Evolutionary conservation across 2,329 filamentous ascomycete genomes (phyloP), one percentile per base, ranked within the genome.

Genomic region (Penicillium sp.): DNA sequence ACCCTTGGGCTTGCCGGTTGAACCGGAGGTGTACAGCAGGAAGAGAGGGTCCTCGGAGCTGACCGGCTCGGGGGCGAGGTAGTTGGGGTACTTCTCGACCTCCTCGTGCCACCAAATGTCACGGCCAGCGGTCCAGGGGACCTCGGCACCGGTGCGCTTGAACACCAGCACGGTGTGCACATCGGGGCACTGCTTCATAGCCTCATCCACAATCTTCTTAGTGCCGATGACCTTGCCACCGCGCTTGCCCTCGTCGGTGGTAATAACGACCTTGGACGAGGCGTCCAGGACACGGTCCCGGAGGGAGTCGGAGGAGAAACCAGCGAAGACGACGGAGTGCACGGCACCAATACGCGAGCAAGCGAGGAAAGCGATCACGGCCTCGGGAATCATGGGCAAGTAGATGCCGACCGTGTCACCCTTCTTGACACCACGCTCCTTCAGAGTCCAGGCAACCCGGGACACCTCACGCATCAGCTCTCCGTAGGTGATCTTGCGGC

Each of bases 21-120:
- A 97, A 40, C 94, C 94, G 36, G 93, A 97, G 2, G 94, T 99
- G 81, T 99, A 99, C 55, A 99, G 89, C 58, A 99, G 81, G 86
- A 97, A 99, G 9, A 99, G 85, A 56, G 94, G 94, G 72, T 99
- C 94, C 77, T 99, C 94, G 0, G 94, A 90, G 81, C 85, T 91
- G 84, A 99, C 89, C 64, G 86, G 78, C 81, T 95, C 92, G 11
- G 93, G 92, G 31, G 93, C 82, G 71, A 95, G 88, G 82, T 97
- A 97, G 68, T 86, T 83, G 62, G 94, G 94, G 85, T 91, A 97
- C 81, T 97, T 97, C 75, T 95, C 91, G 54, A 93, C 87, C 83
- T 97, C 93, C 80, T 97, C 94, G 77, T 97, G 92, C 94, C 94
- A 99, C 94, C 94, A 99, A 72, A 86, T 83, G 77, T 99, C 94